Conservation (phyloP, 2,329 filamentous ascomycete species). For the Cladophialophora immunda region DNA sequence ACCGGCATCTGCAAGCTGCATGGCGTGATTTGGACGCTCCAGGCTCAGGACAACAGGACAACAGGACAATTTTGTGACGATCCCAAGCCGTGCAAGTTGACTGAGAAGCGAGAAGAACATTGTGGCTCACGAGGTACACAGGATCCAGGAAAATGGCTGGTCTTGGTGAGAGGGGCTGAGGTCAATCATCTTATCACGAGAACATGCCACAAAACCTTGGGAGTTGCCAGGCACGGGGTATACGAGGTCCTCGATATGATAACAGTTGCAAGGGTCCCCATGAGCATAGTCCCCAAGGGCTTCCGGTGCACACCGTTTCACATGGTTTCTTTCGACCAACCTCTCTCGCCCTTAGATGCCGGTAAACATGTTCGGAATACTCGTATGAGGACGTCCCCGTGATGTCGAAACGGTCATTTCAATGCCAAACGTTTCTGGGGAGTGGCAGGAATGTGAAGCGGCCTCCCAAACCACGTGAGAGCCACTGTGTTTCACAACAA, state of each 20-base stretch:
- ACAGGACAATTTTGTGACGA: background rate
- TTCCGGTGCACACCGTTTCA: background rate
- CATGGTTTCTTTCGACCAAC: background rate
- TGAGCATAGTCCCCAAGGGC: background rate
- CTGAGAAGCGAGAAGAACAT: too few relatives aligned
- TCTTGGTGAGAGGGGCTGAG: too few relatives aligned
- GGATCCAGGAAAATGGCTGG: too few relatives aligned
- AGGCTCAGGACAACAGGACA: background rate
- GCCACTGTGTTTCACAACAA: background rate
- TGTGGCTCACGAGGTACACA: too few relatives aligned
- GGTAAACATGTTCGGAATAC: background rate
- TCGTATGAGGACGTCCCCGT: background rate
- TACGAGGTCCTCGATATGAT: background rate
- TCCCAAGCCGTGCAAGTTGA: too few relatives aligned
- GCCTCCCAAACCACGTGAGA: background rate
- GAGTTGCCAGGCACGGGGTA: background rate
- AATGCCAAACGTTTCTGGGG: background rate
- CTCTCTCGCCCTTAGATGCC: too few relatives aligned
- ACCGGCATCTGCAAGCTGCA: background rate
- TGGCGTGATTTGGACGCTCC: background rate
- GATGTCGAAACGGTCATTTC: conserved; percentile 1
- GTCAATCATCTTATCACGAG: too few relatives aligned
- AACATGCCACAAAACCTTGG: too few relatives aligned
- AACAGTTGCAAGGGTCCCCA: background rate
- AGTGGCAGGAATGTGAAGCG: background rate